Base-by-base conservation (phyloP, 805 yeast species). In the Pichia nakasei region DNA sequence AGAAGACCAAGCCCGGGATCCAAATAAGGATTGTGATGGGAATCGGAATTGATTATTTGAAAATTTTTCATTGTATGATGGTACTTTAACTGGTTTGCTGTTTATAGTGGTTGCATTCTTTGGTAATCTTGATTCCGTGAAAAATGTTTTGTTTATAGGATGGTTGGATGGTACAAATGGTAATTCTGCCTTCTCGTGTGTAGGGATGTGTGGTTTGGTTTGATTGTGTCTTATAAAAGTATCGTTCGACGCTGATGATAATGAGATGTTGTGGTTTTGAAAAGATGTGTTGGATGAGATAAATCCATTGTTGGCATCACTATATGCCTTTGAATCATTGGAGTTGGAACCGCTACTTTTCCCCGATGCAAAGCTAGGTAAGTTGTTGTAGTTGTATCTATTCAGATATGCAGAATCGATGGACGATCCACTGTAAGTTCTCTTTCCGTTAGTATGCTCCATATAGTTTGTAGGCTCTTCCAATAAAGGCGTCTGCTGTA, bases 131-230 rank as follows among this genome's bases (percentile, higher is more conserved):
- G 43, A 42, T 20, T 34, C 45, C 9, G 29, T 22, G n/a, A 48
- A 46, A 9, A 41, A 21, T 1, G 44, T 32, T 4, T 39, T 40
- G 22, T 46, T 44, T 17, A 32, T 18, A 3, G 35, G 35, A 17
- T 46, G 47, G 34, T 43, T 50, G 2, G 47, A 40, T 18, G 52
- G 46, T 9, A 41, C 40, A 39, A 52, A 52, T 6, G 55, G 55
- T 19, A 51, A 32, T 11, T 44, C 44, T 6, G 32, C 43, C 22
- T 29, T 39, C 12, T 37, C 17, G 15, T 29, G 7, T 7, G 27
- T 37, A 8, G 35, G 24, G 11, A 36, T 24, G 26, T 31, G n/a
- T 5, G 7, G 7, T 8, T 24, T 11, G 7, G 27, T 15, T 29
- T 7, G 15, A 4, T 15, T 29, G 15, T 29, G 32, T 29, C 15